These are phyloP conservation scores for Herpetomonas samuelpessoai DNA, from an alignment of 208 protist genomes.

Conservation along the genomic window DNA sequence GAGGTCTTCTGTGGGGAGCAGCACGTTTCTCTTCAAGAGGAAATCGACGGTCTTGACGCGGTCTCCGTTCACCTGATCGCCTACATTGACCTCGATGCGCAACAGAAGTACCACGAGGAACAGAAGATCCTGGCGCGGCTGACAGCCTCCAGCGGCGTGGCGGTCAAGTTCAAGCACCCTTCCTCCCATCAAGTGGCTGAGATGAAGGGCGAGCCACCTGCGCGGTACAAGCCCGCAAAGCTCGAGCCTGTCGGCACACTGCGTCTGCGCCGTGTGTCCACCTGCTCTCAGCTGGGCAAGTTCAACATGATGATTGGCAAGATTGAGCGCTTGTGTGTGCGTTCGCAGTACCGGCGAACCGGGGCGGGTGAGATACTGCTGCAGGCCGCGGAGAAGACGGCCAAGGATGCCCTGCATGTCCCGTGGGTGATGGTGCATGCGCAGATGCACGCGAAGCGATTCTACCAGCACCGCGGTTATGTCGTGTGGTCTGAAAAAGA, in stretches of 20 bases:
- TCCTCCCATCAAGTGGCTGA: not conserved
- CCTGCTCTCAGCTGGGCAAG: slow-evolving; percentile 19
- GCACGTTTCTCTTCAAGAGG: slow-evolving; percentile 5
- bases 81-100: slow-evolving; percentile 35
- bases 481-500: slow-evolving; percentile 19
- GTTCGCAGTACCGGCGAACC: slow-evolving; percentile 20
- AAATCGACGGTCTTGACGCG: slow-evolving; percentile 33
- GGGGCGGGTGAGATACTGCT: slow-evolving; percentile 28
- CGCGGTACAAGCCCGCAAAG: slow-evolving; percentile 15
- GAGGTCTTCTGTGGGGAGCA: slow-evolving; percentile 31
- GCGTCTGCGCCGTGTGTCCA: slow-evolving; percentile 26
- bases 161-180: not conserved
- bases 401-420: slow-evolving; percentile 29
- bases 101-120: slow-evolving; percentile 23
- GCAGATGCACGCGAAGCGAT: slow-evolving; percentile 17
- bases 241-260: slow-evolving; percentile 26
- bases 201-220: not conserved
- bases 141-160: slow-evolving; percentile 25
- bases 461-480: slow-evolving; percentile 38
- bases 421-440: slow-evolving; percentile 30
- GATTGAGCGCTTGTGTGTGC: slow-evolving; percentile 46
- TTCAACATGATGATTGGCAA: slow-evolving; percentile 29
- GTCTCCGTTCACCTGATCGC: slow-evolving; percentile 40
- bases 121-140: slow-evolving; percentile 20
- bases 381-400: slow-evolving; percentile 33